Percentiles rank a stretch among this genome's conserved stretches.
Conservation (phyloP, 139 green algal genomes). For the Chlamydomonas sp. region DNA sequence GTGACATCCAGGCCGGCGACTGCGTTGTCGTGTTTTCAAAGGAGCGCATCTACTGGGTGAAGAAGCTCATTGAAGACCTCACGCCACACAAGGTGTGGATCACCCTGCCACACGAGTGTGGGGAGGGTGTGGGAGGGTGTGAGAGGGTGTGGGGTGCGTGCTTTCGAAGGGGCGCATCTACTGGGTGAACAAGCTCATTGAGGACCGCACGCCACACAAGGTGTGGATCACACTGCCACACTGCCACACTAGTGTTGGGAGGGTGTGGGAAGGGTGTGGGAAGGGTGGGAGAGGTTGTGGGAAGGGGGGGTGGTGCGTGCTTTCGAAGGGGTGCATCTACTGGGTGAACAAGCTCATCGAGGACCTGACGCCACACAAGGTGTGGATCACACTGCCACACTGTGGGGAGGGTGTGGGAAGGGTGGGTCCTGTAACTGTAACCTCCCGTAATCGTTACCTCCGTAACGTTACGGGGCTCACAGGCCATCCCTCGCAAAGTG, state of each 20-base stretch:
- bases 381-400: not conserved
- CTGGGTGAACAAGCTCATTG: not conserved
- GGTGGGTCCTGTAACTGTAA: no score
- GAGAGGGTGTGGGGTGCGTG: no score
- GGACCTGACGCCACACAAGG: not conserved
- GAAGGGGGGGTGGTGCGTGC: no score
- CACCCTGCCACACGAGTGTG: not conserved
- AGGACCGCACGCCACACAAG: not conserved
- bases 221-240: not conserved
- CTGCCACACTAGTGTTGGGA: no score
- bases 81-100: not conserved
- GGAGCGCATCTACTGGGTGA: constrained; percentile 18
- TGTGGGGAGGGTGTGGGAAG: not conserved
- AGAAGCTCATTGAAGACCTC: constrained; percentile 2
- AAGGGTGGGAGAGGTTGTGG: no score
- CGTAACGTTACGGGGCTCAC: no score
- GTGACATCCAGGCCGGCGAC: constrained; percentile 71
- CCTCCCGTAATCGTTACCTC: no score
- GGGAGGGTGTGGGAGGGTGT: no score
- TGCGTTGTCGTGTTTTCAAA: constrained; percentile 87
- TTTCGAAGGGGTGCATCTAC: not conserved
- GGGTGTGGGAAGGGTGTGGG: no score
- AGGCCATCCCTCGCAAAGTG: no score
- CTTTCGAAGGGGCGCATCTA: not conserved
- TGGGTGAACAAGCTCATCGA: not conserved